A percentile compares a stretch with the other conserved stretches of the same genome.
These are phyloP conservation scores for Volutella citrinella DNA, from an alignment of 2,329 filamentous ascomycete genomes.

Conservation along the genomic window DNA sequence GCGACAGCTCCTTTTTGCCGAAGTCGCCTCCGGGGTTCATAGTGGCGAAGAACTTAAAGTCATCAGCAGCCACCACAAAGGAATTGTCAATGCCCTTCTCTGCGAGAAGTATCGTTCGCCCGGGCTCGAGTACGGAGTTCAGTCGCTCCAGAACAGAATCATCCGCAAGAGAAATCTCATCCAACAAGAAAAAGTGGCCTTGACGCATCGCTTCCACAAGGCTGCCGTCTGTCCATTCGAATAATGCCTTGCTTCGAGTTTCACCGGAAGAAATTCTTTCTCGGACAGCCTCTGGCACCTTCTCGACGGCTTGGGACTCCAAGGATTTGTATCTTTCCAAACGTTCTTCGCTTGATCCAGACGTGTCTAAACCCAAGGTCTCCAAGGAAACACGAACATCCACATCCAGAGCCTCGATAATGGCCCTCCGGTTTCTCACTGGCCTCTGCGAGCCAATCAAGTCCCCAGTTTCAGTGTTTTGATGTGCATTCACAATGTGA, in stretches of 20 bases:
- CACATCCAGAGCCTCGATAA: constrained; percentile 63
- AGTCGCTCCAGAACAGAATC: constrained; percentile 95
- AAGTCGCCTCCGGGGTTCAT: constrained; percentile 99
- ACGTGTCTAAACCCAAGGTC: constrained; percentile 36
- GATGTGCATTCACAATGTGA: constrained; percentile 93
- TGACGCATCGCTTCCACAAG: constrained; percentile 90
- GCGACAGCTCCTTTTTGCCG: constrained; percentile 95
- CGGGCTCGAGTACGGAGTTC: constrained; percentile 92
- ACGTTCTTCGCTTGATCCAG: constrained; percentile 51
- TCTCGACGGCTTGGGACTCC: constrained; percentile 45
- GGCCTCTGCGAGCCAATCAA: constrained; percentile 94
- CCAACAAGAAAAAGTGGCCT: constrained; percentile 87
- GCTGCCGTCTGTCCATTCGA: constrained; percentile 95
- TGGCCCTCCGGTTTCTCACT: constrained; percentile 75
- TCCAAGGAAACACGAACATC: constrained; percentile 53
- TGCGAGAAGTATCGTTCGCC: constrained; percentile 80
- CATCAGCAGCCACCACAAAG: constrained; percentile 68
- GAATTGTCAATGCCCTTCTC: constrained; percentile 90
- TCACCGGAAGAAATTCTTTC: constrained; percentile 46
- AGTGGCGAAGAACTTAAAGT: constrained; percentile 94
- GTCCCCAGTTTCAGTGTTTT: constrained; percentile 97
- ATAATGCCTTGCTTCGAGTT: constrained; percentile 75
- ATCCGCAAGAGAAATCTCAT: constrained; percentile 96
- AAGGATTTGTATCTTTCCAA: constrained; percentile 52
- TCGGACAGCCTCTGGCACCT: constrained; percentile 47